These are phyloP conservation scores for Thalia dealbata DNA, from an alignment of 176 grass and related monocot genomes.

Conservation along the genomic window DNA sequence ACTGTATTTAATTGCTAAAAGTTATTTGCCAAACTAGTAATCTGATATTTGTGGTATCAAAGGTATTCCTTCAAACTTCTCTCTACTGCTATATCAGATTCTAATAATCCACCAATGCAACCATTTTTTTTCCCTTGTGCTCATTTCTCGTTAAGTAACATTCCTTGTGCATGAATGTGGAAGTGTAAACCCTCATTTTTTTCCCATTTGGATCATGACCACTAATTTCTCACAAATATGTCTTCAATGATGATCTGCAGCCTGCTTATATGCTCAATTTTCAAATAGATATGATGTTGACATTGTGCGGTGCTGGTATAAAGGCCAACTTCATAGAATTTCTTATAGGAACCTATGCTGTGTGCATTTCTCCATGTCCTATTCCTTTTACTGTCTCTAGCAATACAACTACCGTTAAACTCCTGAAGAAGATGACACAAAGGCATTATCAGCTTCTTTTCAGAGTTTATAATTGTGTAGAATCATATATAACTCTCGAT, in stretches of 20 bases:
- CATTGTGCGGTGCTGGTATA: background rate
- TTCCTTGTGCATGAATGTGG: too few species aligned
- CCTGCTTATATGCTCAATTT: background rate
- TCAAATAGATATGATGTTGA: background rate
- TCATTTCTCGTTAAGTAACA: too few species aligned
- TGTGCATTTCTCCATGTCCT: background rate
- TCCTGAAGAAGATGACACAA: too few species aligned
- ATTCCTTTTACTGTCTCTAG: too few species aligned
- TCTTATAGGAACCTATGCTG: background rate
- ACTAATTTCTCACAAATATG: background rate
- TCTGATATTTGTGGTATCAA: background rate
- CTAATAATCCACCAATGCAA: too few species aligned
- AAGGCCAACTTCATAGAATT: background rate
- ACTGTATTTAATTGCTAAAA: background rate
- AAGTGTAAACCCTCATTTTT: background rate
- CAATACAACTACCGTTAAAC: background rate
- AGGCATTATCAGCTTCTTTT: too few species aligned
- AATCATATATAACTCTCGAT: too few species aligned
- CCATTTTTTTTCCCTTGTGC: too few species aligned
- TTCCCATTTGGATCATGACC: background rate
- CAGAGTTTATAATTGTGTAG: too few species aligned
- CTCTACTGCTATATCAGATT: too few species aligned
- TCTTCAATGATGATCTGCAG: background rate
- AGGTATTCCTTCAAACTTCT: background rate
- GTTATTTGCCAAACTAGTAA: background rate